Base-by-base conservation (phyloP, 1,284 basidiomycete genomes). In the Pyrrhoderma lamaoense region DNA sequence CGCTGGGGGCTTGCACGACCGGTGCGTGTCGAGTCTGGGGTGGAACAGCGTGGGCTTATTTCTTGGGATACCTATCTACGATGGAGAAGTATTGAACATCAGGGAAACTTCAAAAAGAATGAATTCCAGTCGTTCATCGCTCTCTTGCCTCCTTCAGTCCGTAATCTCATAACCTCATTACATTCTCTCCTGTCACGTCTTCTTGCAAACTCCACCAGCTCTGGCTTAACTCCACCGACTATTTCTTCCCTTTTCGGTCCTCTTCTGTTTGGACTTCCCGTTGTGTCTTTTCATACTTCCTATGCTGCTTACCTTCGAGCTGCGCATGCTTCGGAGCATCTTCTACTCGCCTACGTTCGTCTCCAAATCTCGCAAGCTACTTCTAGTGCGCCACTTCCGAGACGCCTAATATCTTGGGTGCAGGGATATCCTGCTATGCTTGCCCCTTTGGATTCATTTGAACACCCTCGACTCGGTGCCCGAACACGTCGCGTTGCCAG, bases 211-310 rank as follows among this genome's bases (percentile, higher is more conserved):
- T 86, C 85, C 57, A 77, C 79, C 14, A 78, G 71, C 11, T 92
- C 89, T 8, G 89, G 89, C 5, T 84, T 92, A 57, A 92, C 89
- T 0, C 89, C 89, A 1, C 84, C 87, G 23, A 82, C 86, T 1
- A 73, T 93, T 34, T 86, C 89, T 0, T 82, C 89, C n/a, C 76
- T 92, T n/a, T 94, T 94, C 65, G 88, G 86, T 0, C 89, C 86
- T 3, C 73, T 89, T 21, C 67, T 96, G 38, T 94, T 95, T 59
- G 89, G 89, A 37, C 75, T 92, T 51, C 66, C 19, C 53, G 63
- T 65, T 44, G 75, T 76, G 49, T 73, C 84, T 1, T 91, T 91
- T 67, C 82, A 86, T 52, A 76, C 80, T 59, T 80, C 87, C 1
- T 94, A 95, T 64, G 66, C 79, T 14, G 78, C 83, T 60, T 95